A percentile compares a stretch with the other conserved stretches of the same genome.
Conservation (phyloP, 345 rosid genomes). For the Eucalyptus tenuipes region DNA sequence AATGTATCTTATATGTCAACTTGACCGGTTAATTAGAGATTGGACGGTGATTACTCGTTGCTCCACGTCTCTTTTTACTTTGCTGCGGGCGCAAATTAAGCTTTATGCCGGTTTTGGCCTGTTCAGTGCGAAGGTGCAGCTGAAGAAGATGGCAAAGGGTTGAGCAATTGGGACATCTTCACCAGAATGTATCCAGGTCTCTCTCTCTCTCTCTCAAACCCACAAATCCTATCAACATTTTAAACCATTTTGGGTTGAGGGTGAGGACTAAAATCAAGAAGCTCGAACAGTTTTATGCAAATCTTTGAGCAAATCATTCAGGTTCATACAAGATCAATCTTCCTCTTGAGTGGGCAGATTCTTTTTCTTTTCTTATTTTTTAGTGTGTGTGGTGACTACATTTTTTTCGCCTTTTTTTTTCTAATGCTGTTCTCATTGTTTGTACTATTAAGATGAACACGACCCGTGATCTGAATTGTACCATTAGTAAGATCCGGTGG, state of each 20-base stretch:
- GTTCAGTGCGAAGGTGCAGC: conserved; percentile 10
- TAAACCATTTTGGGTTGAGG: background rate
- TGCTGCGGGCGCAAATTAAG: background rate
- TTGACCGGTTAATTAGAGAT: background rate
- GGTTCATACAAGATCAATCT: background rate
- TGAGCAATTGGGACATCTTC: conserved; percentile 6
- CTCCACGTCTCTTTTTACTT: background rate
- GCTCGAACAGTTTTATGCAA: background rate
- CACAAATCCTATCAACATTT: background rate
- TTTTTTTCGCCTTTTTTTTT: background rate
- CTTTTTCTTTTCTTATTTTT: background rate
- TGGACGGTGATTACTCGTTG: background rate
- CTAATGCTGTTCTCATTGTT: background rate
- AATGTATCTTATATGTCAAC: background rate
- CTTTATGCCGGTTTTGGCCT: background rate
- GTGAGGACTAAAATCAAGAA: background rate
- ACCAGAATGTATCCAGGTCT: background rate
- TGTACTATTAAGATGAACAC: no score
- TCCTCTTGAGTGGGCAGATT: background rate
- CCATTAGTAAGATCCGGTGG: background rate
- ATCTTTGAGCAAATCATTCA: background rate
- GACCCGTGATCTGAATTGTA: background rate
- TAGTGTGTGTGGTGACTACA: background rate
- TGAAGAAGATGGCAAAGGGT: background rate
- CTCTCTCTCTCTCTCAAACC: background rate